Base-by-base conservation (phyloP, 345 rosid species). In the Conringia planisiliqua region DNA sequence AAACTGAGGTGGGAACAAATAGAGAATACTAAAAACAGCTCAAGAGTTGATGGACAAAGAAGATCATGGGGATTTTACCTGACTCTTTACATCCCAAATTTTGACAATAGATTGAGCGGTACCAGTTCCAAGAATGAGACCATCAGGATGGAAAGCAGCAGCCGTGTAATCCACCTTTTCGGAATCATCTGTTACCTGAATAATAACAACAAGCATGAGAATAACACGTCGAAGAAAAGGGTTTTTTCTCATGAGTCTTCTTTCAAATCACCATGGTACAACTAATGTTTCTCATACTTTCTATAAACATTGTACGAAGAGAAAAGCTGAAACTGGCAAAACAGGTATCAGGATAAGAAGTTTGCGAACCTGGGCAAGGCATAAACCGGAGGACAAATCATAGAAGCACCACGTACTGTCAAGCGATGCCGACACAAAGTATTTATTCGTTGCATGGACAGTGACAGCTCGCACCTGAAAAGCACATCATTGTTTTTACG, bases 71-170 rank as follows among this genome's bases (percentile, higher is more conserved):
- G 17, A 2, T 18, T 38, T 46, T 85, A 95, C 99, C 97, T 93
- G 92, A 78, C 87, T 85, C 77, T 95, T 95, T 62, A 89, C 99
- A 88, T 92, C 98, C 99, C 99, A 95, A 81, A 95, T 89, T 73
- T 91, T 92, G 67, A 92, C 98, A 44, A 83, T 81, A 57, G 97
- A 83, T 40, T 89, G 89, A 27, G 91, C 74, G 13, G 97, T 92
- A 80, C 99, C 98, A 27, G 98, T 90, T 73, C 98, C 99, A 79
- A 95, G 97, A 79, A 95, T 95, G 71, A 95, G 99, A 78, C 99
- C 99, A 73, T 95, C 99, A 0, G 98, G 98, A 90, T 95, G 99
- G 80, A 95, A 95, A 66, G 97, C 92, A 10, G 98, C 94, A 75
- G 99, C 88, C n/a, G 99, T 92, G 79, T 89, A 96, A 69, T 90